Evolutionary conservation across 768 basidiomycete genomes (phyloP), one percentile per base, ranked within the genome.

Genomic region (Serendipita indica): DNA sequence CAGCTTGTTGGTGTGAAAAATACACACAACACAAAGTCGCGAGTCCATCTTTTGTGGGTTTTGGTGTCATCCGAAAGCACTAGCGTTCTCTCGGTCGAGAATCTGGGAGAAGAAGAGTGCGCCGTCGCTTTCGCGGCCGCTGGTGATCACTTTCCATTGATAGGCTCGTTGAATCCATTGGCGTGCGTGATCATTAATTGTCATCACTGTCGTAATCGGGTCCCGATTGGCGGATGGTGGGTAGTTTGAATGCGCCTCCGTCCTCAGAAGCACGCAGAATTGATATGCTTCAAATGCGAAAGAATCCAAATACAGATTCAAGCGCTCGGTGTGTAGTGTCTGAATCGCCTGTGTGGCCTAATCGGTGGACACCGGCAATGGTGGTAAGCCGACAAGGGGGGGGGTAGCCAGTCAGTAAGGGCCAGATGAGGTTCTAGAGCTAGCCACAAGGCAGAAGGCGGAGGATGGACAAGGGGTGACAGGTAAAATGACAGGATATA

Each of bases 201-300:
- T 43, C 18, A 25, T n/a, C 18, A 39, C 18, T 13, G 37, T 13
- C 13, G 41, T 43, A 18, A n/a, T 6, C 18, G 41, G 18, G 5
- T n/a, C 41, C 27, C 41, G 18, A 25, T 54, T 20, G 16, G 22
- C 25, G 49, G 12, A 7, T 28, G 22, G 32, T 10, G 32, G n/a
- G 10, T 20, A 10, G 32, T 54, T 54, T 16, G 16, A 33, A 10
- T 10, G 10, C 10, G 35, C 35, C 10, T 10, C 10, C 10, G 10
- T n/a, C n/a, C 35, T 10, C 10, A 54, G 25, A 18, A 54, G 22
- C 49, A 54, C 32, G 49, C 49, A 54, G 32, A 54, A 54, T 28
- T 54, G 49, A 30, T 54, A 54, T 20, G 49, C 49, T 54, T 54
- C 49, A 28, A 28, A 54, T 12, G 49, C 49, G n/a, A 54, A 54